Base-by-base conservation (phyloP, 2,329 filamentous ascomycete species). In the Fusarium burgessii region DNA sequence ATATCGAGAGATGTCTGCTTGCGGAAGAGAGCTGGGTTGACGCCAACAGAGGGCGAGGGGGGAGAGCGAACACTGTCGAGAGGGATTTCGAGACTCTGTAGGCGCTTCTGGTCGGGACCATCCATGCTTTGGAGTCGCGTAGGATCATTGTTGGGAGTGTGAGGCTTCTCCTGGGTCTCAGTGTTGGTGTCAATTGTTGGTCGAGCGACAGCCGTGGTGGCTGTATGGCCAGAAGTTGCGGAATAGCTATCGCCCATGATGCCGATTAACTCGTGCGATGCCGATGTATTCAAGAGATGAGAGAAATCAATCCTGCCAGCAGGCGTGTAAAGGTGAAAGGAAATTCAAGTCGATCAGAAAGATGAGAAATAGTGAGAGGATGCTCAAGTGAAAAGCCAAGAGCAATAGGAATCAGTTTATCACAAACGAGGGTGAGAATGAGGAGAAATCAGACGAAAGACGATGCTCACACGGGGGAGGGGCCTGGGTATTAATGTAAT, bases 1-100 rank as follows among this genome's bases (percentile, higher is more conserved):
- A 90, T 70, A 36, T 88, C 85, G 66, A 85, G 78, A 17, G 80
- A 80, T 18, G 76, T 78, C 33, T 78, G 80, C 42, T 77, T 77
- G 40, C 75, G 77, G 64, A 80, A 81, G 38, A 76, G 70, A 42
- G 77, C 72, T 12, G 75, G 76, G 36, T 80, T 71, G 50, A 76
- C 66, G 45, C 61, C 67, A 7, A 77, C 56, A n/a, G 71, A 71
- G 36, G 79, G 78, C 1, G 77, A 77, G 18, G 74, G 73, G 32
- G 79, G 80, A 13, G 79, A 81, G 58, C 73, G 71, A 60, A 76
- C 62, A 18, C 76, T 65, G 70, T 82, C 52, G 68, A 77, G 36
- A 20, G 76, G 76, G 23, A 77, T 77, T 20, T 77, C 76, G 51
- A 77, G 70, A 54, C 73, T 77, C 14, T 72, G 62, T 7, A 76